Evolutionary conservation across 805 yeast genomes (phyloP).

Genomic region (Monosporozyma solicola): DNA sequence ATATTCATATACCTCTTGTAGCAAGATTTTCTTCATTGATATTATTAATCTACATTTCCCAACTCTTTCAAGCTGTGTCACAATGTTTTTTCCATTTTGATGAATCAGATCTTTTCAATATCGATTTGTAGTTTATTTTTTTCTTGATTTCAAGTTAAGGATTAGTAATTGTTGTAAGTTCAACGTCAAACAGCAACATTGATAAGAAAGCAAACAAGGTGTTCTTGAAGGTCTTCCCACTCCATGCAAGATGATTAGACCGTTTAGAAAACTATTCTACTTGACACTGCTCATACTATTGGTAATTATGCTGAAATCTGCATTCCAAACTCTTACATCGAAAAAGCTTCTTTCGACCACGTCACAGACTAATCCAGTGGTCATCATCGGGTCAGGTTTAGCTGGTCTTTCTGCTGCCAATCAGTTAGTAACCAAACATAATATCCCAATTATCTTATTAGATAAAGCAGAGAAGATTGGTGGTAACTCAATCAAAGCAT

Average conservation of each 20-base stretch:
- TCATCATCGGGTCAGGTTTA: constrained; percentile 48
- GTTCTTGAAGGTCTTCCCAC: not conserved
- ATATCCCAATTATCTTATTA: constrained; percentile 36
- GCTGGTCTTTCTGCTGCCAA: constrained; percentile 45
- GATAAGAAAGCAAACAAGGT: not conserved
- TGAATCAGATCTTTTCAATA: not conserved
- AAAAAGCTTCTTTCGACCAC: not conserved
- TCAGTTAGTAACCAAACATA: constrained; percentile 30
- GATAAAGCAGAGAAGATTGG: constrained; percentile 46
- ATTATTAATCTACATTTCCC: not conserved
- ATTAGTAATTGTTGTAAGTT: not conserved
- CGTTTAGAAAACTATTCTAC: not conserved
- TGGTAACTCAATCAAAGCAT: constrained; percentile 54
- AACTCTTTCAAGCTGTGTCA: not conserved
- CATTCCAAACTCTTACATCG: not conserved
- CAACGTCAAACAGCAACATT: not conserved
- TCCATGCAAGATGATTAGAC: constrained; percentile 2
- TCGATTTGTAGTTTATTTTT: not conserved
- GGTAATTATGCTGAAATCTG: not conserved
- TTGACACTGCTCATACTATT: not conserved
- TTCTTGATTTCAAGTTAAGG: not conserved
- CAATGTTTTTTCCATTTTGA: not conserved
- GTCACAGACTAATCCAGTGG: constrained; percentile 23
- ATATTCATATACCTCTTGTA: not conserved
- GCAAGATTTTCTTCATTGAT: not conserved